Conservation (phyloP, 2,329 filamentous ascomycete genomes). For the Botrytis aclada region DNA sequence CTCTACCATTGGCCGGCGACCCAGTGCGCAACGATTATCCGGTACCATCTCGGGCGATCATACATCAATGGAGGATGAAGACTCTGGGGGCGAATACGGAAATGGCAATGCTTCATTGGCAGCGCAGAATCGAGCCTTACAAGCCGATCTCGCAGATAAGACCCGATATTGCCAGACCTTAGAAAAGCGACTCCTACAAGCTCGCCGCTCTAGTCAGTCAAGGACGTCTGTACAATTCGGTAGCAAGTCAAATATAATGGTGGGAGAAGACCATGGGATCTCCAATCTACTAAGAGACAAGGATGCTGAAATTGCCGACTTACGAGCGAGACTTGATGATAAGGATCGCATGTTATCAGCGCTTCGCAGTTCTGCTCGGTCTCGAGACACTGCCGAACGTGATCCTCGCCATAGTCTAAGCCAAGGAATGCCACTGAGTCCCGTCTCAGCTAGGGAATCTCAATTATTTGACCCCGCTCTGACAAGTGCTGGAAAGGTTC, state of each 20-base stretch:
- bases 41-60: conserved; percentile 24
- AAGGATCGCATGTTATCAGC: conserved; percentile 93
- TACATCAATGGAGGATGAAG: conserved; percentile 54
- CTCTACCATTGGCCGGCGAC: conserved; percentile 36
- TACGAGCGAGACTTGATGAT: conserved; percentile 86
- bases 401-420: conserved; percentile 29
- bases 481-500: conserved; percentile 17
- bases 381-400: conserved; percentile 75
- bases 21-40: conserved; percentile 28
- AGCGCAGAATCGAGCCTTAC: conserved; percentile 86
- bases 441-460: conserved; percentile 34
- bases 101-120: conserved; percentile 79
- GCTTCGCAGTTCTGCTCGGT: conserved; percentile 78
- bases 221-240: conserved; percentile 74
- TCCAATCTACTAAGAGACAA: conserved; percentile 76
- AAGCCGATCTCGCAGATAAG: conserved; percentile 94
- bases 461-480: conserved; percentile 28
- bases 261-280: conserved; percentile 76
- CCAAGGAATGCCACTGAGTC: conserved; percentile 32
- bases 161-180: conserved; percentile 93
- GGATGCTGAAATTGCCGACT: conserved; percentile 85
- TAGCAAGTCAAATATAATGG: conserved; percentile 60
- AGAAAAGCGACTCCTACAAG: conserved; percentile 88
- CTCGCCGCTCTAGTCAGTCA: conserved; percentile 83
- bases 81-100: conserved; percentile 75